Percentiles rank a stretch among this genome's conserved stretches.
phyloP scores from a whole-genome alignment of 208 protist genomes.

The Leishmania martiniquensis region DNA sequence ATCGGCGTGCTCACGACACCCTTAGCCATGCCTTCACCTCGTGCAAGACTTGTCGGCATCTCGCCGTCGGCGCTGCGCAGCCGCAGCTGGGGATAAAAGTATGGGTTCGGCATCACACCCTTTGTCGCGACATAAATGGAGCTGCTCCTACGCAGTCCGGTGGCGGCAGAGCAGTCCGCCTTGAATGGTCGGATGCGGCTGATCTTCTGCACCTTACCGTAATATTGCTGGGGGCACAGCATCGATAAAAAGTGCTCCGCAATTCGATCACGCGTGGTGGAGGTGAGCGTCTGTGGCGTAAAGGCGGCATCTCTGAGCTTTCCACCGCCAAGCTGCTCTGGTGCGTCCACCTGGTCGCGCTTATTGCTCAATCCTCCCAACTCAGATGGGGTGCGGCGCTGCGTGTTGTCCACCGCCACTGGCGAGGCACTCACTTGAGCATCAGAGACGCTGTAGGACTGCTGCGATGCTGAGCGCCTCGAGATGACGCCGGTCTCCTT shows the following conservation, averaged over 20 bases:
- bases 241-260: slow-evolving; percentile 79
- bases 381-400: slow-evolving; percentile 13
- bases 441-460: slow-evolving; percentile 2
- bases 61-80: slow-evolving; percentile 55
- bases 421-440: slow-evolving; percentile 1
- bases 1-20: slow-evolving; percentile 64
- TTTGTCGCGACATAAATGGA: slow-evolving; percentile 88
- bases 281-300: slow-evolving; percentile 38
- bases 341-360: background rate
- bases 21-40: slow-evolving; percentile 5
- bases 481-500: slow-evolving; percentile 5
- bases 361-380: background rate
- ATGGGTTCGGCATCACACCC: slow-evolving; percentile 63
- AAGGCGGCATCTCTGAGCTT: slow-evolving; percentile 22
- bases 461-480: slow-evolving; percentile 6
- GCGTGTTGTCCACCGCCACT: slow-evolving; percentile 7
- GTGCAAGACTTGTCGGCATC: slow-evolving; percentile 1
- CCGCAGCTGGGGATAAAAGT: slow-evolving; percentile 81
- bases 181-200: slow-evolving; percentile 62
- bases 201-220: slow-evolving; percentile 81
- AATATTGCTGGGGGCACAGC: slow-evolving; percentile 88
- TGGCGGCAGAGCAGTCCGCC: slow-evolving; percentile 34
- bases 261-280: slow-evolving; percentile 52
- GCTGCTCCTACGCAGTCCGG: slow-evolving; percentile 57
- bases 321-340: background rate